These are phyloP conservation scores for Curvularia sp. DNA, from an alignment of 2,329 filamentous ascomycete genomes.

Conservation along the genomic window DNA sequence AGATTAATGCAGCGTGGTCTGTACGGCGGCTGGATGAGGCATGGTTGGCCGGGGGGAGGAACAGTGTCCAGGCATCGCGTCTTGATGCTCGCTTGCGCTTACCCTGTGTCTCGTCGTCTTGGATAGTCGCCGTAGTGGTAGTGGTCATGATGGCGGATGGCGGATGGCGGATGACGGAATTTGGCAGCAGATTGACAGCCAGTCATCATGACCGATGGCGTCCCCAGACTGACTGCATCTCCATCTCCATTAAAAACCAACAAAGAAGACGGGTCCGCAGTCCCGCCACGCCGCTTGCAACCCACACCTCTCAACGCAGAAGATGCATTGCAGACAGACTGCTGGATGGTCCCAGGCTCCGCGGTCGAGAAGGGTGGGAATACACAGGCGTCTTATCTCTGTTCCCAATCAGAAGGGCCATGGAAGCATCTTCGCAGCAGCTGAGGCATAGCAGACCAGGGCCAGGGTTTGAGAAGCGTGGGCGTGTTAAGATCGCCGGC, in stretches of 20 bases:
- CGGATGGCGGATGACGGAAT: slow-evolving; percentile 8
- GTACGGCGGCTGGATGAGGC: slow-evolving; percentile 6
- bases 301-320: not conserved
- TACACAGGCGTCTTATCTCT: slow-evolving; percentile 30
- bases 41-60: not conserved
- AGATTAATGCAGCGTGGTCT: slow-evolving; percentile 17
- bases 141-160: not conserved
- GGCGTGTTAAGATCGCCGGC: slow-evolving; percentile 27
- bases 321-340: not conserved
- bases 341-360: slow-evolving; percentile 1
- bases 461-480: slow-evolving; percentile 11
- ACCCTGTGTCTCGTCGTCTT: slow-evolving; percentile 4
- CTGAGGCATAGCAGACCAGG: slow-evolving; percentile 14
- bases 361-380: too few relatives aligned
- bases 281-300: slow-evolving; percentile 4
- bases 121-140: not conserved
- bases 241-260: slow-evolving; percentile 17
- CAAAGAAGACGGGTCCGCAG: not conserved
- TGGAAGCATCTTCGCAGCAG: slow-evolving; percentile 12
- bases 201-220: slow-evolving; percentile 19
- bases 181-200: slow-evolving; percentile 5
- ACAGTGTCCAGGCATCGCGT: not conserved
- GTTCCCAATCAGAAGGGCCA: slow-evolving; percentile 19
- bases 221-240: slow-evolving; percentile 4
- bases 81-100: slow-evolving; percentile 15